A percentile compares a stretch with the other conserved stretches of the same genome.
These are phyloP conservation scores for Russula lepida DNA, from an alignment of 768 basidiomycete species.

Conservation along the genomic window DNA sequence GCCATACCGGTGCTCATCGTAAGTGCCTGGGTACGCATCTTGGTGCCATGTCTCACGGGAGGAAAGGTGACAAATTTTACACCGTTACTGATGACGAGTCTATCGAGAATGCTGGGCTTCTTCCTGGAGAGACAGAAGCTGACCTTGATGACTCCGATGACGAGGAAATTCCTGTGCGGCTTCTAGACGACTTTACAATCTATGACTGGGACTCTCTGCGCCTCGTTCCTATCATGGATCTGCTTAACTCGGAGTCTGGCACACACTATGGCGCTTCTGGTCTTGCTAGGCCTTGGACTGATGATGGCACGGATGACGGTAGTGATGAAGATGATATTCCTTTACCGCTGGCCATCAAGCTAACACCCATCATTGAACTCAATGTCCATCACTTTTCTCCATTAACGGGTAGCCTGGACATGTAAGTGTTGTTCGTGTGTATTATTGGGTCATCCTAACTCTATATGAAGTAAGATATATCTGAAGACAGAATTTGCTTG, in stretches of 20 bases:
- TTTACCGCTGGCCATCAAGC: constrained; percentile 28
- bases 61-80: neutral
- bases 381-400: constrained; percentile 36
- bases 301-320: constrained; percentile 20
- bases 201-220: constrained; percentile 35
- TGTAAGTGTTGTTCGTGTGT: constrained; percentile 28
- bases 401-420: constrained; percentile 32
- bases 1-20: neutral
- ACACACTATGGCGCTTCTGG: constrained; percentile 31
- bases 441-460: neutral
- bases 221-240: constrained; percentile 34
- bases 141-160: constrained; percentile 13
- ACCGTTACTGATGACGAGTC: neutral
- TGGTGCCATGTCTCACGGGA: neutral
- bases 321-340: neutral
- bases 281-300: constrained; percentile 32
- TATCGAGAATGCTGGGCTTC: neutral
- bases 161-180: constrained; percentile 47
- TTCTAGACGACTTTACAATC: constrained; percentile 45
- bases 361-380: constrained; percentile 40
- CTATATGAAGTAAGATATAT: constrained; percentile 46
- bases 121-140: neutral
- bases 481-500: constrained; percentile 54
- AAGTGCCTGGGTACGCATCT: neutral
- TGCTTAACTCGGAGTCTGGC: constrained; percentile 29